Evolutionary conservation across 306 rosid genomes (phyloP).

Genomic region (Prosopis cineraria): DNA sequence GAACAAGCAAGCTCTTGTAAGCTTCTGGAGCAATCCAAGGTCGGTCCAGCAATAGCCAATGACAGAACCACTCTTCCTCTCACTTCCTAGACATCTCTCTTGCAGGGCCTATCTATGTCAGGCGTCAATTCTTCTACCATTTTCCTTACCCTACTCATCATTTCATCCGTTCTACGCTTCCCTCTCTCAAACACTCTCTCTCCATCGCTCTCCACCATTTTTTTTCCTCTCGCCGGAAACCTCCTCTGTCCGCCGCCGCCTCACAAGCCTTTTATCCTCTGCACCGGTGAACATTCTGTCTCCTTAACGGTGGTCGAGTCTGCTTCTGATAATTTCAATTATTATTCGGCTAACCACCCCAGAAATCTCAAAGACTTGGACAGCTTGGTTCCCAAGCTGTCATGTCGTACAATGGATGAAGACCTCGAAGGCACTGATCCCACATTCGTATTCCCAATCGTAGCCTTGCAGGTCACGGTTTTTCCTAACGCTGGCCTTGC

Average conservation of each 20-base stretch:
- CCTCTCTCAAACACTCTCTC: conserved; percentile 53
- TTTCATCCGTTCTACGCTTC: conserved; percentile 40
- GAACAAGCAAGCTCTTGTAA: too few species aligned
- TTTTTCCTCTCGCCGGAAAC: conserved; percentile 41
- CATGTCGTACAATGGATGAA: neutral
- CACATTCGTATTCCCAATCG: conserved; percentile 28
- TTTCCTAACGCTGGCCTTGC: conserved; percentile 40
- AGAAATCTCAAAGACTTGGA: conserved; percentile 26
- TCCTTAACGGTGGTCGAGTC: conserved; percentile 26
- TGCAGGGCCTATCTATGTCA: too few species aligned
- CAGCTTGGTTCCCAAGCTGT: conserved; percentile 32
- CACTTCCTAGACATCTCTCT: too few species aligned
- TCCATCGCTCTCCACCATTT: conserved; percentile 39
- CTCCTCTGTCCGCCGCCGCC: conserved; percentile 43
- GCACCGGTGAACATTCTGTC: conserved; percentile 2
- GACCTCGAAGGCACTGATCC: neutral
- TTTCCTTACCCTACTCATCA: conserved; percentile 34
- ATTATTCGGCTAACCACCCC: conserved; percentile 31
- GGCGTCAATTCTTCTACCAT: conserved; percentile 23
- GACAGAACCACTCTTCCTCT: too few species aligned
- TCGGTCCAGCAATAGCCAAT: too few species aligned
- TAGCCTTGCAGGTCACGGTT: conserved; percentile 33
- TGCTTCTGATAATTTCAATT: conserved; percentile 11
- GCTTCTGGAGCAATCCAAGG: too few species aligned
- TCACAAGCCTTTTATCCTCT: conserved; percentile 36